Percentiles rank a stretch among this genome's conserved stretches.
phyloP scores from a whole-genome alignment of 2,329 filamentous ascomycete species.

The Didymella segeticola region DNA sequence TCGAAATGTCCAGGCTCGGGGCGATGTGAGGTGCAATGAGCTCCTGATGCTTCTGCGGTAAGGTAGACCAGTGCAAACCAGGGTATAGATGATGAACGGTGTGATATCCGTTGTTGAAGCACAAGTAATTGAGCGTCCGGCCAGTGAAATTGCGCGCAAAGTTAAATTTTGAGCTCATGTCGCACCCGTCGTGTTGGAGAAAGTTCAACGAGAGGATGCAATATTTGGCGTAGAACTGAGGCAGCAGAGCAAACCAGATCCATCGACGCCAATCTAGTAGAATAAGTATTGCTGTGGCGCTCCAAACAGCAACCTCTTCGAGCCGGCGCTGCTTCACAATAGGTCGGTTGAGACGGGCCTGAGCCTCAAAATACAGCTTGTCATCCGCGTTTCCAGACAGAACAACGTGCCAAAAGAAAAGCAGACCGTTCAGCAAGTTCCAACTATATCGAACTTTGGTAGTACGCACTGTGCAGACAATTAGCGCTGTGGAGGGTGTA shows the following conservation, averaged over 20 bases:
- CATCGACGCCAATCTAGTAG: constrained; percentile 3
- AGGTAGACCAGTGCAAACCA: neutral
- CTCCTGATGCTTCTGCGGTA: constrained; percentile 4
- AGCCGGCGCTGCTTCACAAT: constrained; percentile 1
- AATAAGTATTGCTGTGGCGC: neutral
- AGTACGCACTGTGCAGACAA: neutral
- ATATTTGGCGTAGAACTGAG: constrained; percentile 3
- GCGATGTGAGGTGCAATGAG: neutral
- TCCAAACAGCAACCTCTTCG: constrained; percentile 1
- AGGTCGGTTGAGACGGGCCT: constrained; percentile 2
- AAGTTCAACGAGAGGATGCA: constrained; percentile 2
- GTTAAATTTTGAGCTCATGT: constrained; percentile 3
- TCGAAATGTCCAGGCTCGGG: neutral
- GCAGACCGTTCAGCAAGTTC: constrained; percentile 1
- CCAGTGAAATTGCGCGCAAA: constrained; percentile 4
- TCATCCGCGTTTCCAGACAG: constrained; percentile 1
- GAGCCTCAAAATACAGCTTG: constrained; percentile 3
- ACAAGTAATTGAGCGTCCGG: neutral
- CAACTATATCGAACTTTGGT: constrained; percentile 2
- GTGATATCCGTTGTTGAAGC: constrained; percentile 5
- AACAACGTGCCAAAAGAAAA: constrained; percentile 4
- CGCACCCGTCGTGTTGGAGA: constrained; percentile 1
- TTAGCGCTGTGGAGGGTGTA: neutral
- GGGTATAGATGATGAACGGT: constrained; percentile 1
- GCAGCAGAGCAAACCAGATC: constrained; percentile 3